Conservation (phyloP, 2,329 filamentous ascomycete genomes). For the Chaetomiaceae sp. region DNA sequence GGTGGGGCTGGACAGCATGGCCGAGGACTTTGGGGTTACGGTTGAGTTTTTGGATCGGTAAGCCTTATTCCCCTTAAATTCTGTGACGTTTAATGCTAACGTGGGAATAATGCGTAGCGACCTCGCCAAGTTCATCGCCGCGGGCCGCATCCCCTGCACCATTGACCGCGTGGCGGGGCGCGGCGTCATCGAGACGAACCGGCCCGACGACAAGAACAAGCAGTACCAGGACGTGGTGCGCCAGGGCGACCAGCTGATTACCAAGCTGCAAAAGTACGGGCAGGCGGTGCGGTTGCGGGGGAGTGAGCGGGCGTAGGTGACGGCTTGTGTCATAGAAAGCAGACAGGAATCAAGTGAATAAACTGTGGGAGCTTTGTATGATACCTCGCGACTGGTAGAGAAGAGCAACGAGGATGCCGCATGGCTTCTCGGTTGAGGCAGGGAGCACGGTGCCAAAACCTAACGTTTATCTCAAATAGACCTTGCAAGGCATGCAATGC, state of each 20-base stretch:
- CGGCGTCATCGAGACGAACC: slow-evolving; percentile 95
- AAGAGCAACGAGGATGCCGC: not conserved
- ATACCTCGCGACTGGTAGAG: not conserved
- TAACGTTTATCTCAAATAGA: not conserved
- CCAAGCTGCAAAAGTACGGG: slow-evolving; percentile 98
- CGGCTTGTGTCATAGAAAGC: not conserved
- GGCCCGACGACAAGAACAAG: slow-evolving; percentile 98
- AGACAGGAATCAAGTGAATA: no score
- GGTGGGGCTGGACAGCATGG: slow-evolving; percentile 96
- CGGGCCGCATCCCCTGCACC: slow-evolving; percentile 88
- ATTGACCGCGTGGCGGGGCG: slow-evolving; percentile 96
- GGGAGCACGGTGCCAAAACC: no score
- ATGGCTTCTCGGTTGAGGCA: no score
- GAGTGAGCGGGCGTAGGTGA: slow-evolving; percentile 73
- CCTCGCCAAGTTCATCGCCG: slow-evolving; percentile 94
- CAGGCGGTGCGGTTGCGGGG: slow-evolving; percentile 91
- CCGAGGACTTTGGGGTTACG: slow-evolving; percentile 91
- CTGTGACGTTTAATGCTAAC: not conserved
- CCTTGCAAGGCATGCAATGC: not conserved
- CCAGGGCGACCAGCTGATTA: slow-evolving; percentile 96
- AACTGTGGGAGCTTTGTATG: not conserved
- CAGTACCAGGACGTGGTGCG: slow-evolving; percentile 98
- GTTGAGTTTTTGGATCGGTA: slow-evolving; percentile 95
- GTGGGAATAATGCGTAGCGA: slow-evolving; percentile 54
- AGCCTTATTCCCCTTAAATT: slow-evolving; percentile 31